These are phyloP conservation scores for Tilletia horrida DNA, from an alignment of 1,284 basidiomycete species.

Conservation along the genomic window DNA sequence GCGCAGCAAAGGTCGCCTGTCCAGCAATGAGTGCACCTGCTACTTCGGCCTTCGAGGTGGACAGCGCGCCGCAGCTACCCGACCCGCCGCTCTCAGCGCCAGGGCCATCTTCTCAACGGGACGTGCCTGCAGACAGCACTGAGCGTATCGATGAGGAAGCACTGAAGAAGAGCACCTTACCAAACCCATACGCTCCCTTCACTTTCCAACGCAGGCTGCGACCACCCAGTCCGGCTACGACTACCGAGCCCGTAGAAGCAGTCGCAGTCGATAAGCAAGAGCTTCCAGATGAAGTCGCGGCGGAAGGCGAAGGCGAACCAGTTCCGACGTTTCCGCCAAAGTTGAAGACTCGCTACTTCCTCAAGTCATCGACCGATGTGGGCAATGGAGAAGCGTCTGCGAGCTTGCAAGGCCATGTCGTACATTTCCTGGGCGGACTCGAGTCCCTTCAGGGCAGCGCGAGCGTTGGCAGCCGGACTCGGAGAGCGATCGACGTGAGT, in stretches of 20 bases:
- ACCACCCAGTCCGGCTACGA: background rate
- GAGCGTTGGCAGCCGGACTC: constrained; percentile 82
- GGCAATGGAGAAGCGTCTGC: constrained; percentile 84
- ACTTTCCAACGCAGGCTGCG: background rate
- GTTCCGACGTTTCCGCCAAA: constrained; percentile 63
- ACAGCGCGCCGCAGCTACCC: background rate
- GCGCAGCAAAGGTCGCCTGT: background rate
- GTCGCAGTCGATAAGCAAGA: background rate
- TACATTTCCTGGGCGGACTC: constrained; percentile 84
- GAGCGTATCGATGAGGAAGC: no score
- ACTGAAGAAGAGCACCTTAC: background rate
- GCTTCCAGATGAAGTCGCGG: background rate
- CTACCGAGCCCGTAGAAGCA: background rate
- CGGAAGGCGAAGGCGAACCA: background rate
- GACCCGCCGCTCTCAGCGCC: no score
- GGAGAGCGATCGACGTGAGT: constrained; percentile 65
- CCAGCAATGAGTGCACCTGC: constrained; percentile 2
- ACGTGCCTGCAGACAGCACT: no score
- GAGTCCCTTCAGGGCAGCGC: constrained; percentile 81
- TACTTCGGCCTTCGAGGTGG: background rate
- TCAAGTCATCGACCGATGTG: constrained; percentile 85
- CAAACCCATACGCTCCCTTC: background rate
- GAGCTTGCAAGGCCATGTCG: constrained; percentile 42
- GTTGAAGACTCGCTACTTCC: constrained; percentile 73
- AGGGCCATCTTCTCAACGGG: no score